Base-by-base conservation (phyloP, 2,329 filamentous ascomycete genomes). In the Aspergillus unguis region DNA sequence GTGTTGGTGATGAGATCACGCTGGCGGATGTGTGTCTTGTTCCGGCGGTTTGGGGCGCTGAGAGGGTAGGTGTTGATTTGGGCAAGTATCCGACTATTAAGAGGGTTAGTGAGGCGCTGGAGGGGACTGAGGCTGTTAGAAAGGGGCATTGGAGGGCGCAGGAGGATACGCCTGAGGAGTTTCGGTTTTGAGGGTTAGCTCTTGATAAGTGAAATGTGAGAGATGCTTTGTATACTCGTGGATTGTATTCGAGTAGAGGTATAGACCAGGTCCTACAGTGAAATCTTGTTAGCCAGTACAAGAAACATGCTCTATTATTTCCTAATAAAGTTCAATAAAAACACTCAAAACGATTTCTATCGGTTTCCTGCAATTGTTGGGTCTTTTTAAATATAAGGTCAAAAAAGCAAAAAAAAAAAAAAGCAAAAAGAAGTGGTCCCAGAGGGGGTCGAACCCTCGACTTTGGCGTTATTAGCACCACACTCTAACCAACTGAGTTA, bases 1-100 rank as follows among this genome's bases (percentile, higher is more conserved):
- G 80, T 2, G 76, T 82, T 3, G 84, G 81, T 0, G 78, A 85
- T 65, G 53, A 66, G 0, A 61, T 86, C 3, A 82, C 78, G 0
- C 55, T 85, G 58, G 84, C 84, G 3, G 84, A 86, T 67, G 76
- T 79, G 28, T 80, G 77, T 58, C 65, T 86, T 25, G 65, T 84
- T 48, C 83, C 83, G 3, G 82, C 81, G 0, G 73, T 81, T 27
- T 83, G 82, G 77, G 79, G 77, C 8, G 82, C 83, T 0, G 67
- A 80, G 66, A 70, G 80, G 25, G 80, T 78, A 49, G 79, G 77
- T 0, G 76, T 86, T 26, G 77, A 83, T 56, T 44, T 85, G 44
- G 59, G 61, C 8, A 47, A 58, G n/a, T 82, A 78, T 54, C 79
- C 79, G 1, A 74, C 71, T 1, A 69, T 84, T 3, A 64, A 62